phyloP scores from a whole-genome alignment of 208 protist genomes.

The Trypanosomatidae sp. region DNA sequence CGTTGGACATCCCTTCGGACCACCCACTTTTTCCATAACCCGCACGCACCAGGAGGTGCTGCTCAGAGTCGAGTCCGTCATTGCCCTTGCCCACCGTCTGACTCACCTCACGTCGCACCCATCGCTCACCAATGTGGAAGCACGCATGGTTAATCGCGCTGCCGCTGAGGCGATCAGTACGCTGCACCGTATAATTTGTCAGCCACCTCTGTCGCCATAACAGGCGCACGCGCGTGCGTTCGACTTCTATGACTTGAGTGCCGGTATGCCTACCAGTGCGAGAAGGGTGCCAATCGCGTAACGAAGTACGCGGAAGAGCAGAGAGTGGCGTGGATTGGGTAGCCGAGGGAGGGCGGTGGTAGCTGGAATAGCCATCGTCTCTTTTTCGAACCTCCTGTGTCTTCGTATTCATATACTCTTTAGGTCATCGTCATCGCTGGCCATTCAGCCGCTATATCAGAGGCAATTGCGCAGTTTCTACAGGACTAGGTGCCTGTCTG shows the following conservation, averaged over 20 bases:
- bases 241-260: too few species aligned
- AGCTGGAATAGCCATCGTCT: background rate
- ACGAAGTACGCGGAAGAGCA: background rate
- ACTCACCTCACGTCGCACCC: conserved; percentile 7
- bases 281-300: background rate
- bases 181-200: conserved; percentile 2
- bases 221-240: background rate
- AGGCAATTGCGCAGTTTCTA: background rate
- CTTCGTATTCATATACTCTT: too few species aligned
- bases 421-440: background rate
- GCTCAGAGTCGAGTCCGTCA: background rate
- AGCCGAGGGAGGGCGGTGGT: background rate
- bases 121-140: background rate
- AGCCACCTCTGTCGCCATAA: background rate
- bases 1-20: background rate
- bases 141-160: conserved; percentile 4
- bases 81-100: background rate
- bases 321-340: background rate
- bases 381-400: background rate
- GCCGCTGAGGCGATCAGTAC: background rate
- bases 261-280: background rate
- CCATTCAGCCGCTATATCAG: background rate
- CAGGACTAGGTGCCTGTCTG: background rate
- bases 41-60: background rate
- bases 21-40: background rate